Base-by-base conservation (phyloP, 176 grass and related monocot species). In the Panicum miliaceum region DNA sequence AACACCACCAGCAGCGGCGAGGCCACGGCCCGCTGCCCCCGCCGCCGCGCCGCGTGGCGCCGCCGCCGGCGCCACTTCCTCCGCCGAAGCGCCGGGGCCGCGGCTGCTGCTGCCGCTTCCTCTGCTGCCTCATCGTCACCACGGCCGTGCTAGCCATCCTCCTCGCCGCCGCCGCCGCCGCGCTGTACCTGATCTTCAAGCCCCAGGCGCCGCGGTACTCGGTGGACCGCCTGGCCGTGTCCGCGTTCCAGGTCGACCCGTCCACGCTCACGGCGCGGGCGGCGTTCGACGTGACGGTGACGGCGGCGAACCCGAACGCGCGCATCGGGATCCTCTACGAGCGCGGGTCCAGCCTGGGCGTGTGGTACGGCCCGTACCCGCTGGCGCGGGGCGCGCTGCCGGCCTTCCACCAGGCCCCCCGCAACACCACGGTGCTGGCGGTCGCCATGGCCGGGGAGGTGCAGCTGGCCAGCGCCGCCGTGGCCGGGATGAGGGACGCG, bases 131-230 rank as follows among this genome's bases (percentile, higher is more conserved):
- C 3, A 0, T 89, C 0, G 10, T 77, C 35, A 45, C 67, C 26
- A 1, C 72, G 6, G 5, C 92, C 29, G 15, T 77, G 19, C 85
- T 97, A 22, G 66, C 80, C 22, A 27, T 94, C 7, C 83, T 94
- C 29, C 42, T 72, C 59, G 92, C 83, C 10, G 94, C 80, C 3
- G 59, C 79, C 0, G 53, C 29, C 0, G 85, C 64, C 4, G 87
- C 81, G 41, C 85, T 97, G 25, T 97, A 97, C 79, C 78, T 97
- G 18, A 37, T 71, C 34, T 90, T 94, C 42, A 41, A 92, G 68
- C 94, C 94, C 7, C 92, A 94, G 85, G 61, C 90, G n/a, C 94
- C 94, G 2, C 90, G 87, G 2, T 97, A 97, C 82, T 94, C 94
- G 29, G 94, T 97, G 79, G 87, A 94, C 85, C 87, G 85, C 7